A percentile compares a stretch with the other conserved stretches of the same genome.
These are phyloP conservation scores for Pholiota adiposa DNA, from an alignment of 1,284 basidiomycete species.

Conservation along the genomic window DNA sequence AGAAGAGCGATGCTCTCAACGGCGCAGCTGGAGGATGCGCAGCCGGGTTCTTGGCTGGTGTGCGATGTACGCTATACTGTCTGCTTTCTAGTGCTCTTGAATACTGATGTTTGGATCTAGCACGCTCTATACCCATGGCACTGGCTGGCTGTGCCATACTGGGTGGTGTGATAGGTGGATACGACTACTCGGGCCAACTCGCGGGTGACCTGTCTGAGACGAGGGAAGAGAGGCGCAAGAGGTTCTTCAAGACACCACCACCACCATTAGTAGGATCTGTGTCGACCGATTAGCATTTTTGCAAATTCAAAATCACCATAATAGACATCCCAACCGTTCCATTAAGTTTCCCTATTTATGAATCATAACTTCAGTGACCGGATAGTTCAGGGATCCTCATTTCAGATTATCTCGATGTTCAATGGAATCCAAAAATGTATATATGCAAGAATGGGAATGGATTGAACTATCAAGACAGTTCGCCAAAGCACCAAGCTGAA, in stretches of 20 bases:
- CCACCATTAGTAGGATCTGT: slow-evolving; percentile 37
- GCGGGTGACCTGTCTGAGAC: slow-evolving; percentile 44
- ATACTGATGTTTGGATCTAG: slow-evolving; percentile 43
- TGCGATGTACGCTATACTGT: slow-evolving; percentile 62
- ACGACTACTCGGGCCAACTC: slow-evolving; percentile 80
- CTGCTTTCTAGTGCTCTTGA: slow-evolving; percentile 10
- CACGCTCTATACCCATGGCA: slow-evolving; percentile 85
- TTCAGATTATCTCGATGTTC: not conserved
- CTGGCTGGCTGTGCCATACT: slow-evolving; percentile 82
- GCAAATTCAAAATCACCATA: slow-evolving; percentile 15
- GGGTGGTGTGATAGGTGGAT: slow-evolving; percentile 82
- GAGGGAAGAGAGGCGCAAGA: slow-evolving; percentile 66
- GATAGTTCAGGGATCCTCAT: not conserved
- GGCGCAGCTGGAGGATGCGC: slow-evolving; percentile 91
- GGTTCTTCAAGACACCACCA: slow-evolving; percentile 70
- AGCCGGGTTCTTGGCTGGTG: slow-evolving; percentile 89
- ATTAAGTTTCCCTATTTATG: not conserved
- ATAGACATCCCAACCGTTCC: slow-evolving; percentile 4
- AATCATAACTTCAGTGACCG: not conserved
- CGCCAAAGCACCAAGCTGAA: not conserved
- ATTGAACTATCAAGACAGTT: not conserved
- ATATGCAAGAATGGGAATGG: not conserved
- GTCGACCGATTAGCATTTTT: slow-evolving; percentile 25
- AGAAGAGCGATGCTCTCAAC: slow-evolving; percentile 84
- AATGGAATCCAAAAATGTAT: not conserved